These are phyloP conservation scores for Priceomyces medius DNA, from an alignment of 805 yeast genomes.

Conservation along the genomic window DNA sequence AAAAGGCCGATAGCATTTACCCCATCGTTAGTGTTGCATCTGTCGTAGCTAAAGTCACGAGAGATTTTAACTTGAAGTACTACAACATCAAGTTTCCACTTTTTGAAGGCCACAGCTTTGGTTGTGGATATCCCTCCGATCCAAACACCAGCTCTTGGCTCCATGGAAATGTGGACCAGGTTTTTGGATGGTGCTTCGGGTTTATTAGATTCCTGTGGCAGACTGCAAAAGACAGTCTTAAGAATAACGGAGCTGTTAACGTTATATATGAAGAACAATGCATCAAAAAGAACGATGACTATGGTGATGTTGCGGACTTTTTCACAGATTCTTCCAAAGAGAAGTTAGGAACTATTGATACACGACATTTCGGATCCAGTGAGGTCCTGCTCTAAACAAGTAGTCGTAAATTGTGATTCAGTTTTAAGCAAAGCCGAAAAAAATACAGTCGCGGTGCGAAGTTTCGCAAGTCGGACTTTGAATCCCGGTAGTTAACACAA, in stretches of 20 bases:
- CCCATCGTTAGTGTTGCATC: slow-evolving; percentile 95
- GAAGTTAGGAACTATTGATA: slow-evolving; percentile 3
- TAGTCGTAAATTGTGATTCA: neutral
- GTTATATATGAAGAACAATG: slow-evolving; percentile 64
- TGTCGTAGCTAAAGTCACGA: slow-evolving; percentile 92
- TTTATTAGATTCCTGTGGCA: slow-evolving; percentile 90
- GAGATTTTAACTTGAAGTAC: slow-evolving; percentile 62
- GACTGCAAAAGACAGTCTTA: slow-evolving; percentile 75
- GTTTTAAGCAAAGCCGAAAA: neutral
- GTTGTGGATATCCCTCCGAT: slow-evolving; percentile 95
- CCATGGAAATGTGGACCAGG: slow-evolving; percentile 54
- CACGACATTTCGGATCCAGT: slow-evolving; percentile 7
- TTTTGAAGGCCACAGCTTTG: slow-evolving; percentile 46
- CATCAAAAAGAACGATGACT: slow-evolving; percentile 28
- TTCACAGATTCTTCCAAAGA: slow-evolving; percentile 8
- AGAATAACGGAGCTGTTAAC: slow-evolving; percentile 47
- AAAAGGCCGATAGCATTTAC: slow-evolving; percentile 90
- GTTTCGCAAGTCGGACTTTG: slow-evolving; percentile 17
- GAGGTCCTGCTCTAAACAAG: slow-evolving; percentile 4
- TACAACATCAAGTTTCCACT: slow-evolving; percentile 27
- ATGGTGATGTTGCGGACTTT: slow-evolving; percentile 23
- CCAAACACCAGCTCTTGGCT: slow-evolving; percentile 85
- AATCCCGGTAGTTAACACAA: slow-evolving; percentile 18
- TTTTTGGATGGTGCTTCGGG: slow-evolving; percentile 83
- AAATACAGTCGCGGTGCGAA: neutral